These are phyloP conservation scores for Dictyostelium firmibasis DNA, from an alignment of 78 protist species.

Conservation along the genomic window DNA sequence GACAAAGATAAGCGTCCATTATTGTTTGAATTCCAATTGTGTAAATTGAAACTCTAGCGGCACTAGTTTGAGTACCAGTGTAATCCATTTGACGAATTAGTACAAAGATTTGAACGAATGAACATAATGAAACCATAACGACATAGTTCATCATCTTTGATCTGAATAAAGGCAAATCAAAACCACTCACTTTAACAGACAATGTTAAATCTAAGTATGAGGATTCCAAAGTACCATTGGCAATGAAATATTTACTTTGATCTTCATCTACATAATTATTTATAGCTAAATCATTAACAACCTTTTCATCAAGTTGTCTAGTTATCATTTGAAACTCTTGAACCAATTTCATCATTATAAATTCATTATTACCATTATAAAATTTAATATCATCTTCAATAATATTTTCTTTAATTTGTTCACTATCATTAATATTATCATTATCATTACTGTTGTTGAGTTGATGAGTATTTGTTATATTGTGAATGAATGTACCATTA, in stretches of 20 bases:
- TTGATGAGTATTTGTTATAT: neutral
- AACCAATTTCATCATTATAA: neutral
- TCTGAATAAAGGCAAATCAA: neutral
- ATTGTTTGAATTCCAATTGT: slow-evolving; percentile 84
- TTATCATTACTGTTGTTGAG: no score
- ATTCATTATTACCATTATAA: neutral
- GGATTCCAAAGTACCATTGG: neutral
- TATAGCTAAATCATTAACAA: neutral
- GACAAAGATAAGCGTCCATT: slow-evolving; percentile 85
- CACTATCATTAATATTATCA: neutral
- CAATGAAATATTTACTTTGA: neutral
- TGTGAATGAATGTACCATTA: neutral
- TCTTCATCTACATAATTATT: neutral
- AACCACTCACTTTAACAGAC: neutral
- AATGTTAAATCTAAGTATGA: neutral
- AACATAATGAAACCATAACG: slow-evolving; percentile 46
- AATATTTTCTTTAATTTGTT: neutral
- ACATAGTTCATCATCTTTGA: slow-evolving; percentile 49
- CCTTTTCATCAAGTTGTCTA: neutral
- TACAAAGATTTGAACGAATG: slow-evolving; percentile 64
- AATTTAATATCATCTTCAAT: neutral
- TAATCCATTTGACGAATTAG: slow-evolving; percentile 80
- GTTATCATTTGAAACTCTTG: neutral
- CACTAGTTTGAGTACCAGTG: slow-evolving; percentile 55
- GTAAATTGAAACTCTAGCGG: slow-evolving; percentile 68